These are phyloP conservation scores for Tetradesmus obliquus DNA, from an alignment of 139 green algal species.

Conservation along the genomic window DNA sequence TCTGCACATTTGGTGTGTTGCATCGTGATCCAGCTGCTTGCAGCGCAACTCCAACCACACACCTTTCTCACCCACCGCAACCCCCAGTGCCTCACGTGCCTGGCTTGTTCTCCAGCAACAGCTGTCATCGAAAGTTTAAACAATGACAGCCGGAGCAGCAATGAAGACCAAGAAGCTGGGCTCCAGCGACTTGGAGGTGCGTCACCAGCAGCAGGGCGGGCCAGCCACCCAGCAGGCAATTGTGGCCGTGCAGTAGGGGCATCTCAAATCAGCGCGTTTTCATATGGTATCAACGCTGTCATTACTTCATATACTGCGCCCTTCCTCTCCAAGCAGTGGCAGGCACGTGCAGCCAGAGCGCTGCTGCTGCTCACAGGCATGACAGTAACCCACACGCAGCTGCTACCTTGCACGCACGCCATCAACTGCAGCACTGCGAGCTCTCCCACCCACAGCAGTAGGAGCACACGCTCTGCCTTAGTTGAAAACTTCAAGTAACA, in stretches of 20 bases:
- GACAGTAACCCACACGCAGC: not conserved
- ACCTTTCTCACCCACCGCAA: not conserved
- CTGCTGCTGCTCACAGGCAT: not conserved
- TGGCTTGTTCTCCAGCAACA: not conserved
- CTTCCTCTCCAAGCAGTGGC: not conserved
- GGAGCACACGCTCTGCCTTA: no score
- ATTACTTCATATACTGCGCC: not conserved
- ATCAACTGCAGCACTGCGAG: no score
- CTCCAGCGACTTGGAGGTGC: not conserved
- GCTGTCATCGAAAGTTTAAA: not conserved
- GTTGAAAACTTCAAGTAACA: no score
- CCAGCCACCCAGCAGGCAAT: not conserved
- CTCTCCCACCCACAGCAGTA: no score
- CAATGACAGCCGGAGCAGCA: not conserved
- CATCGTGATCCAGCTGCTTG: not conserved
- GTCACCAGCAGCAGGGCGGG: not conserved
- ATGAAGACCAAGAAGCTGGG: not conserved
- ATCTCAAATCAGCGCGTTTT: not conserved
- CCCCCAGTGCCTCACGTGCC: not conserved
- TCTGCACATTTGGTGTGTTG: not conserved
- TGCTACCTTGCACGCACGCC: no score
- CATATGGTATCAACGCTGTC: not conserved
- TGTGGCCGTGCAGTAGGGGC: not conserved
- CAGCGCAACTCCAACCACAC: not conserved
- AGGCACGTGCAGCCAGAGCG: not conserved